Evolutionary conservation across 2,329 filamentous ascomycete species (phyloP), one percentile per base, ranked within the genome.

Genomic region (Bretziella fagacearum): DNA sequence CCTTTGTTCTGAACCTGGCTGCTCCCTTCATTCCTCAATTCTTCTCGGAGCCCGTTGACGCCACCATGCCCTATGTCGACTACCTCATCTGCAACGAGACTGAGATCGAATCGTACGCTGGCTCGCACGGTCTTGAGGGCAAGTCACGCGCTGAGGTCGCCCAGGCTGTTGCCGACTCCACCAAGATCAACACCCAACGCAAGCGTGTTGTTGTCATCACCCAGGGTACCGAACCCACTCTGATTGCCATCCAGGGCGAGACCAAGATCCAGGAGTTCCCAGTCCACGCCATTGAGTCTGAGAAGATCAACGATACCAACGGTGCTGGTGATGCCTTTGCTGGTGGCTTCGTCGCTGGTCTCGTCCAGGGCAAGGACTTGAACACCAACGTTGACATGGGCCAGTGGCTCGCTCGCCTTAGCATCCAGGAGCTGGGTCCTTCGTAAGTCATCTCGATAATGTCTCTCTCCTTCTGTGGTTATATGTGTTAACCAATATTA

Each of bases 241-340:
- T 98, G 53, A 79, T 94, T 46, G 89, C 85, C 53, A 69, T 79
- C 55, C 79, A 83, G 65, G 76, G 76, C 54, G 72, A 77, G 60
- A 73, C 76, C 33, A 71, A 76, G 52, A 68, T 91, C 58, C 77
- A 80, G 67, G 74, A 83, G 62, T 91, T 79, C 69, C 73, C 79
- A 17, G 86, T 98, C 44, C 84, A 84, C 62, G 70, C 76, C 56
- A 89, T 98, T 57, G 70, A 75, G 55, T 69, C 74, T 62, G 72
- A 75, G 44, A 69, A 83, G 66, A 96, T 98, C 66, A 82, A 82
- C 64, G 91, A 98, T 67, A 96, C 89, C 63, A 96, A 89, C 61
- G 91, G 91, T 61, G 91, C 91, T 52, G 91, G 86, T 62, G 91
- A 98, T 62, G 89, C 91, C 46, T 98, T 98, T 59, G 89, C 91